Evolutionary conservation across 495 filamentous ascomycete genomes (phyloP).

Genomic region (Wilcoxina mikolae): DNA sequence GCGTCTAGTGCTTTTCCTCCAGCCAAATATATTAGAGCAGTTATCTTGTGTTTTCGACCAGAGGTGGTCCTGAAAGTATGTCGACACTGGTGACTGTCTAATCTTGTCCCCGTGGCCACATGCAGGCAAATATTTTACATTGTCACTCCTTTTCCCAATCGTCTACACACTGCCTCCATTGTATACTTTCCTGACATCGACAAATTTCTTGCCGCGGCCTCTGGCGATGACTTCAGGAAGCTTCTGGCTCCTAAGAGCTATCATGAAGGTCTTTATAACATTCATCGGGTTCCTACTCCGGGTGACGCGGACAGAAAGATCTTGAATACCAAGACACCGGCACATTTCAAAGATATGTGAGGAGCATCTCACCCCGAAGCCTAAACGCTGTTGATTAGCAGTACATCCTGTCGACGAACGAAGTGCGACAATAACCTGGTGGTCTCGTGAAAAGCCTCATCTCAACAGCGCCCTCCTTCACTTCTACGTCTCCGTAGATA

Average conservation of each 20-base stretch:
- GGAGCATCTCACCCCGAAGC: slow-evolving; percentile 82
- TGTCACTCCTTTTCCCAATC: not conserved
- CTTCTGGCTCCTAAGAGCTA: slow-evolving; percentile 67
- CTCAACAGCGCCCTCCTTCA: slow-evolving; percentile 71
- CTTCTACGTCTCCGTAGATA: slow-evolving; percentile 70
- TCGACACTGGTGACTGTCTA: not conserved
- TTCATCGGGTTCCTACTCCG: slow-evolving; percentile 89
- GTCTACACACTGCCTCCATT: slow-evolving; percentile 59
- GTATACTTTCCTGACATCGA: slow-evolving; percentile 93
- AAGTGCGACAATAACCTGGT: slow-evolving; percentile 50
- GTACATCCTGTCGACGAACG: not conserved
- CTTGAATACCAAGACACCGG: slow-evolving; percentile 63
- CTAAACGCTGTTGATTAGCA: slow-evolving; percentile 35
- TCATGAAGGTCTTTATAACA: slow-evolving; percentile 73
- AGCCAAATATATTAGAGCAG: no score
- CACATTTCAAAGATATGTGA: slow-evolving; percentile 87
- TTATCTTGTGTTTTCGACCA: not conserved
- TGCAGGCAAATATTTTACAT: slow-evolving; percentile 1
- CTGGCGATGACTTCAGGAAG: slow-evolving; percentile 78
- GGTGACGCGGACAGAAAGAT: slow-evolving; percentile 65
- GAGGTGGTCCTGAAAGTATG: not conserved
- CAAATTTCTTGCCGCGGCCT: slow-evolving; percentile 79
- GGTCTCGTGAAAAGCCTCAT: slow-evolving; percentile 65
- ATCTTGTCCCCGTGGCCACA: not conserved
- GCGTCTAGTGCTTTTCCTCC: no score